Base-by-base conservation (phyloP, 2,329 filamentous ascomycete genomes). In the Rugonectria rugulosa region DNA sequence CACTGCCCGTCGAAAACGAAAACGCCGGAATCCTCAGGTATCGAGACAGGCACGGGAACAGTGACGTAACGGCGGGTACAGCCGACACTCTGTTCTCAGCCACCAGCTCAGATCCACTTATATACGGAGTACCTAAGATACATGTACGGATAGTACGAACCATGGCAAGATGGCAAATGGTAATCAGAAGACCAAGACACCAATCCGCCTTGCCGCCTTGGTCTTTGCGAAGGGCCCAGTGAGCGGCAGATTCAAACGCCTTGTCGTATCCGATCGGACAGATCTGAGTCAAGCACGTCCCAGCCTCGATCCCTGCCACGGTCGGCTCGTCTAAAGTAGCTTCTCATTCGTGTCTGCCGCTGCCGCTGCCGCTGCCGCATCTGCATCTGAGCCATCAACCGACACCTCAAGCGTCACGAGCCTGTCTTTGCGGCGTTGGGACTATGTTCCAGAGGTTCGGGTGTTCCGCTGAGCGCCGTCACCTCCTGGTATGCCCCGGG, bases 21-120 rank as follows among this genome's bases (percentile, higher is more conserved):
- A 15, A 40, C 19, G 26, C 24, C 31, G 20, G 36, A 15, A 23
- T 20, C n/a, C 17, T n/a, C 20, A 12, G 20, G 12, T 15, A 27
- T 14, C 15, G 9, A 27, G 17, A n/a, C 12, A 41, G 36, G 51
- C 51, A 47, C 38, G 37, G 36, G 20, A 43, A 27, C 20, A 34
- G 52, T 55, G 52, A 50, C 52, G 52, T 55, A 34, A 34, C 19
- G 40, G 21, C 45, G 40, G 52, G 40, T 32, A 26, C 50, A 41
- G 45, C 52, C 52, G 52, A 55, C 45, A 34, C 36, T 20, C 27
- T 38, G 40, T 55, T 50, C 34, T 40, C 52, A 55, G 37, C 45
- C 40, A 17, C 45, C 32, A 40, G 10, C 11, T 12, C 7, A 45
- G 40, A 48, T 48, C 51, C 51, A 49, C 52, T 27, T 19, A 34